These are phyloP conservation scores for Amanita inopinata DNA, from an alignment of 768 basidiomycete species.

Conservation along the genomic window DNA sequence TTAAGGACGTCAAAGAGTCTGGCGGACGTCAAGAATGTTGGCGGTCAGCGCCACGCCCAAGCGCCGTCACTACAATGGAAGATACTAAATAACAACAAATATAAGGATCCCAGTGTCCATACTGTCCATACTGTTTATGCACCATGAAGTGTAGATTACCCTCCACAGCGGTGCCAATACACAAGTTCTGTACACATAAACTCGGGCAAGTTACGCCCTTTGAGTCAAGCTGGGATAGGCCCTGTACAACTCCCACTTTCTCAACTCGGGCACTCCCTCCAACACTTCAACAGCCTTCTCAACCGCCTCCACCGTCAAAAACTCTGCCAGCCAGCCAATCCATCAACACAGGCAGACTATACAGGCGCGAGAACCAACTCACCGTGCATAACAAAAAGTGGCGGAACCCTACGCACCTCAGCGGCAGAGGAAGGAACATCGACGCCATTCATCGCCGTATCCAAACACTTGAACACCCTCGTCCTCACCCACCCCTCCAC, in stretches of 20 bases:
- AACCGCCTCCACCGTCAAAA: conserved; percentile 14
- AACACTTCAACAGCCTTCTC: conserved; percentile 10
- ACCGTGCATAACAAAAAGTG: conserved; percentile 35
- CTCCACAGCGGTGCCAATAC: too few relatives aligned
- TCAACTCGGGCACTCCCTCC: conserved; percentile 18
- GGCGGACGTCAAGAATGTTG: too few relatives aligned
- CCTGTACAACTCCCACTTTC: conserved; percentile 35
- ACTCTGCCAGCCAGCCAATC: not conserved
- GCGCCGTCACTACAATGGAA: too few relatives aligned
- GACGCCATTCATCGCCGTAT: conserved; percentile 28
- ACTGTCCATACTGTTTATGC: too few relatives aligned
- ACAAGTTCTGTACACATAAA: too few relatives aligned
- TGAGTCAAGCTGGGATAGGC: conserved; percentile 39
- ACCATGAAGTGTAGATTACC: too few relatives aligned
- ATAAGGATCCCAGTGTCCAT: too few relatives aligned
- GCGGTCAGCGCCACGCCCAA: too few relatives aligned
- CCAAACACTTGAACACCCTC: conserved; percentile 29
- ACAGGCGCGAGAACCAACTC: conserved; percentile 1
- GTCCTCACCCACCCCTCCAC: conserved; percentile 30
- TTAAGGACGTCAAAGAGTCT: too few relatives aligned
- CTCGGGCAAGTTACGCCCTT: conserved; percentile 14
- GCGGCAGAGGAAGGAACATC: conserved; percentile 15
- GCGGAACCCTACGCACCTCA: conserved; percentile 24
- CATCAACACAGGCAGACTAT: not conserved
- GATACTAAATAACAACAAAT: too few relatives aligned